These are phyloP conservation scores for Populus hybrid DNA, from an alignment of 441 rosid species.

Conservation along the genomic window DNA sequence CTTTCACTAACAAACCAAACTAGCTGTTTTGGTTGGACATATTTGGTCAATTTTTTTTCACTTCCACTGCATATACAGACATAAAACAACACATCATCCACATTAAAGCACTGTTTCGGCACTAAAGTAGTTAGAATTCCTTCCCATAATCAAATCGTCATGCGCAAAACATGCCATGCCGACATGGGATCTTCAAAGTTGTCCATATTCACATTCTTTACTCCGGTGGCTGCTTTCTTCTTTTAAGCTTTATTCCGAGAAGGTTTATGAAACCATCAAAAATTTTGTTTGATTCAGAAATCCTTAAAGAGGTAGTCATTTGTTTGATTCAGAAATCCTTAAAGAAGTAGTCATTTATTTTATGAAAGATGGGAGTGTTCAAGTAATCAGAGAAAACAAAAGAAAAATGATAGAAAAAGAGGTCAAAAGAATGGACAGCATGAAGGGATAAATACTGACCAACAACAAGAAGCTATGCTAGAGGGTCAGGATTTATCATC, in stretches of 20 bases:
- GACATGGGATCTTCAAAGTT: not conserved
- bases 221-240: not conserved
- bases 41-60: slow-evolving; percentile 16
- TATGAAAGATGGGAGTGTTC: not conserved
- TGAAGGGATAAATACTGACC: not conserved
- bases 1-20: not conserved
- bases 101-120: not conserved
- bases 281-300: no score
- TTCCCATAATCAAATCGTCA: not conserved
- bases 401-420: no score
- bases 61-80: not conserved
- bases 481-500: not conserved
- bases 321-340: no score
- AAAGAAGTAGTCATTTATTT: not conserved
- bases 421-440: not conserved
- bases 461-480: not conserved
- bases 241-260: not conserved
- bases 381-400: not conserved
- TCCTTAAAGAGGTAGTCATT: not conserved
- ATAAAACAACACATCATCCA: not conserved
- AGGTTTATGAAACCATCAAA: not conserved
- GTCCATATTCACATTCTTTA: not conserved
- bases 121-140: not conserved
- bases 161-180: not conserved
- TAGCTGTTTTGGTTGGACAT: not conserved